Conservation (phyloP, 176 grass and related monocot species). For the Pontederia crassipes region DNA sequence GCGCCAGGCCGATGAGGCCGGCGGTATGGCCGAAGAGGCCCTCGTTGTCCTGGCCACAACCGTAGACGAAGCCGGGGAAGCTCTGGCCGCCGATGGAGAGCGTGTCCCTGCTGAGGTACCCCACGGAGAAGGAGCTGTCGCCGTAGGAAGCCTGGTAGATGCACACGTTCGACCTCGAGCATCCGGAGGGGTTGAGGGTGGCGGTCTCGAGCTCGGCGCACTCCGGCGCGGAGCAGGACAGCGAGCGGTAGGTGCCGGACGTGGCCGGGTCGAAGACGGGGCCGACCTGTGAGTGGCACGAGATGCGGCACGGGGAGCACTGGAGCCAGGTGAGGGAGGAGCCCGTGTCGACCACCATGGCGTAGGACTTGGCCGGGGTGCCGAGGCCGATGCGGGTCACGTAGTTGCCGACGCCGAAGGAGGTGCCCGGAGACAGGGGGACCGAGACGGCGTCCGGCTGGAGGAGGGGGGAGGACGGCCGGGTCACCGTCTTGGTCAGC, state of each 20-base stretch:
- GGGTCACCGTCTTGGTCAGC: slow-evolving; percentile 23
- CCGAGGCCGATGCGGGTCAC: slow-evolving; percentile 57
- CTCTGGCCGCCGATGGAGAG: slow-evolving; percentile 26
- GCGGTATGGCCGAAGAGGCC: background rate
- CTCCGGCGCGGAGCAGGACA: slow-evolving; percentile 41
- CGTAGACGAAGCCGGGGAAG: slow-evolving; percentile 42
- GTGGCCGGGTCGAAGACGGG: slow-evolving; percentile 33
- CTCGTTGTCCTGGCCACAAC: slow-evolving; percentile 5
- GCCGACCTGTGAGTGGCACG: slow-evolving; percentile 61
- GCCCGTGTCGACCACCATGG: slow-evolving; percentile 86
- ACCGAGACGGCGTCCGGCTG: slow-evolving; percentile 9
- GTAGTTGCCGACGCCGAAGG: slow-evolving; percentile 78
- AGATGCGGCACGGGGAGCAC: slow-evolving; percentile 59
- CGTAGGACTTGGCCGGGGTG: slow-evolving; percentile 40
- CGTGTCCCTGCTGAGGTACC: slow-evolving; percentile 64
- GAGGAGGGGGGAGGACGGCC: slow-evolving; percentile 27
- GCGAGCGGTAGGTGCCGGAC: slow-evolving; percentile 38
- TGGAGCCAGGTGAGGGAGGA: slow-evolving; percentile 82
- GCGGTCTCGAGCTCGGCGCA: slow-evolving; percentile 40
- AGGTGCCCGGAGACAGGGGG: slow-evolving; percentile 50
- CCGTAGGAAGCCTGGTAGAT: slow-evolving; percentile 72
- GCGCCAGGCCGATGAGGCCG: slow-evolving; percentile 3
- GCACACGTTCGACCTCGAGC: slow-evolving; percentile 48
- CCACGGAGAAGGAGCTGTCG: slow-evolving; percentile 65
- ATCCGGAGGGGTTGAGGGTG: slow-evolving; percentile 52